Conservation (phyloP, 352 stramenopile species). For the Phytophthora crassamura region DNA sequence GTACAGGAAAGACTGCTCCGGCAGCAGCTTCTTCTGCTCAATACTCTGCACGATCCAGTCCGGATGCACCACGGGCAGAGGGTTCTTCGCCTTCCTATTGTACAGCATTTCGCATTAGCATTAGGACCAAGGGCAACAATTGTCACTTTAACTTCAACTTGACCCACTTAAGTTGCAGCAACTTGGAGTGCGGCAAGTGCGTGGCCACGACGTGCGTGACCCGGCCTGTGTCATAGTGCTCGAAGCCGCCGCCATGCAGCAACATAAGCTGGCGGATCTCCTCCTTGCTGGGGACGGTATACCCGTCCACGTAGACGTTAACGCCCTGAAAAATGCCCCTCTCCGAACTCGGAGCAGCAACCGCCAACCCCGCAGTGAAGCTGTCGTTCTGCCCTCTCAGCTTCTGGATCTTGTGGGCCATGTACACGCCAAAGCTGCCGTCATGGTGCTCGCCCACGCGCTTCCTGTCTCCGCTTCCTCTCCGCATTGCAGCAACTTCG, state of each 20-base stretch:
- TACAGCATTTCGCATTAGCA: too few relatives aligned
- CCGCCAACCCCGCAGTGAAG: constrained; percentile 23
- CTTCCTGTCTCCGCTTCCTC: constrained; percentile 44
- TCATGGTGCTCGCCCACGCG: constrained; percentile 86
- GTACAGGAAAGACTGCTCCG: constrained; percentile 86
- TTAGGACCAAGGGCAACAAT: neutral
- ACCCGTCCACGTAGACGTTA: constrained; percentile 89
- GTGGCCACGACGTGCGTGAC: constrained; percentile 92
- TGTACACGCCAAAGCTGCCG: constrained; percentile 90
- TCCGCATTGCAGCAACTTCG: constrained; percentile 15
- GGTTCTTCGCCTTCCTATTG: constrained; percentile 59
- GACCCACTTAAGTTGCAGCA: constrained; percentile 85
- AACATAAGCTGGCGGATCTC: constrained; percentile 85
- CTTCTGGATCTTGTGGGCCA: constrained; percentile 93
- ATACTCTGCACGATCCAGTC: constrained; percentile 95
- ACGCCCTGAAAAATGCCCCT: constrained; percentile 71
- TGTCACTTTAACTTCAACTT: constrained; percentile 21
- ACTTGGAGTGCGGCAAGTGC: constrained; percentile 83
- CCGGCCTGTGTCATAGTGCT: constrained; percentile 86
- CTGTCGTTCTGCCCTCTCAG: constrained; percentile 74
- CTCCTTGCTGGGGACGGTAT: constrained; percentile 85
- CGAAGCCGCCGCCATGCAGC: constrained; percentile 83
- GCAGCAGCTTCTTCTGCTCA: constrained; percentile 67
- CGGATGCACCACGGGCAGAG: constrained; percentile 84
- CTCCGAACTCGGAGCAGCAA: neutral